These are phyloP conservation scores for Chlorophyllum brunneum DNA, from an alignment of 768 basidiomycete species.

Conservation along the genomic window DNA sequence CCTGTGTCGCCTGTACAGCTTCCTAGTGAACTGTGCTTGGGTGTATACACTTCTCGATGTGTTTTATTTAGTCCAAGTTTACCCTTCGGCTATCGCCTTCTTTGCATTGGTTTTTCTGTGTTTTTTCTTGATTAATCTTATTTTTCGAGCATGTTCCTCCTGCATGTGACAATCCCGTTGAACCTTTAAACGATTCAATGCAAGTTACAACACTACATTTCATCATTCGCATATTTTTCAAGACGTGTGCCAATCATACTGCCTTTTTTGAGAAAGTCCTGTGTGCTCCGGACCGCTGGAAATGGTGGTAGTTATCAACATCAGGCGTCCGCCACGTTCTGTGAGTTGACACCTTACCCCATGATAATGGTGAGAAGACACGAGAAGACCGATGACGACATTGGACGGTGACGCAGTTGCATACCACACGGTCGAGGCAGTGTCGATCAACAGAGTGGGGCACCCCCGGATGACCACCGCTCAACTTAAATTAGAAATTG, in stretches of 20 bases:
- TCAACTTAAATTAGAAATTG: no score
- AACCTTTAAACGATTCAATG: not conserved
- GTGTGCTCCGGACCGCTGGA: no score
- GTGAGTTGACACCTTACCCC: no score
- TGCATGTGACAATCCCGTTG: not conserved
- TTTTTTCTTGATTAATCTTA: constrained; percentile 9
- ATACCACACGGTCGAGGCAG: no score
- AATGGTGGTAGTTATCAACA: no score
- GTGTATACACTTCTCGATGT: not conserved
- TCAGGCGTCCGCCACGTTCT: no score
- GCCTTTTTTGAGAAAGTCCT: no score
- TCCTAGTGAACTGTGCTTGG: not conserved
- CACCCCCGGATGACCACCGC: no score
- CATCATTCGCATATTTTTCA: not conserved
- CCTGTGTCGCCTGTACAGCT: not conserved
- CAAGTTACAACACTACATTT: not conserved
- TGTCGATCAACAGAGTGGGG: no score
- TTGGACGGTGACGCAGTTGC: no score
- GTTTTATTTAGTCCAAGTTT: not conserved
- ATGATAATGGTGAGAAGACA: no score
- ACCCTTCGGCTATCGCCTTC: not conserved
- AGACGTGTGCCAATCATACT: not conserved
- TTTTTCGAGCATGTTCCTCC: not conserved
- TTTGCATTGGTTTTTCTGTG: not conserved
- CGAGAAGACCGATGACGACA: no score